A percentile compares a stretch with the other conserved stretches of the same genome.
Conservation (phyloP, 169 alveolate species). For the Plasmodium chabaudi region DNA sequence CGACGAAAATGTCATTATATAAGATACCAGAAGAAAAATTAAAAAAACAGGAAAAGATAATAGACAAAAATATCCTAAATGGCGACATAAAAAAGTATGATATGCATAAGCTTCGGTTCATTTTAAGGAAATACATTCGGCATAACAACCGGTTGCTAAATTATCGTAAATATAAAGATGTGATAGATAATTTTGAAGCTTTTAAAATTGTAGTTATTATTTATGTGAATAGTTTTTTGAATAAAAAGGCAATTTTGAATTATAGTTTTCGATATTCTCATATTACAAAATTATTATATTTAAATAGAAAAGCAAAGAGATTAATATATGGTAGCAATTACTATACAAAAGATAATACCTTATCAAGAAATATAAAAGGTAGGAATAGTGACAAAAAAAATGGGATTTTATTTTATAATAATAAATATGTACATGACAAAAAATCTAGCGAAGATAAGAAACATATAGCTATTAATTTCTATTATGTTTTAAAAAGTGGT, state of each 20-base stretch:
- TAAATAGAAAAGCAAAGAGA: constrained; percentile 57
- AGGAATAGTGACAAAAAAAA: constrained; percentile 16
- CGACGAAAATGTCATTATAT: constrained; percentile 33
- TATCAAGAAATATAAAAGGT: constrained; percentile 32
- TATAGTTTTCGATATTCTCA: constrained; percentile 51
- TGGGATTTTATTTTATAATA: constrained; percentile 28
- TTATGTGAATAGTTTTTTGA: constrained; percentile 48
- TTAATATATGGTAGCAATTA: constrained; percentile 65
- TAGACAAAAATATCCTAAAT: constrained; percentile 28
- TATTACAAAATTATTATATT: constrained; percentile 43
- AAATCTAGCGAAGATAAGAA: constrained; percentile 24
- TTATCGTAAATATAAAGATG: constrained; percentile 56
- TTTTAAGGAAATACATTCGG: constrained; percentile 68
- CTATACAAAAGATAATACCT: constrained; percentile 33
- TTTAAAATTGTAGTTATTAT: constrained; percentile 59
- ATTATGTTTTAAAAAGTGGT: constrained; percentile 25
- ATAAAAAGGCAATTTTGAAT: constrained; percentile 38
- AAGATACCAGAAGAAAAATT: constrained; percentile 22
- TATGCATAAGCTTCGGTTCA: constrained; percentile 55
- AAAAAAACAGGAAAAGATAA: constrained; percentile 23
- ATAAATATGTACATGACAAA: background rate
- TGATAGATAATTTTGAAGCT: constrained; percentile 60
- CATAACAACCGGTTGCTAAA: constrained; percentile 54
- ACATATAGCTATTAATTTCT: constrained; percentile 25
- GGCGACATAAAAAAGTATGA: constrained; percentile 53